Base-by-base conservation (phyloP, 129 eudicot species). In the Flaveria trinervia region DNA sequence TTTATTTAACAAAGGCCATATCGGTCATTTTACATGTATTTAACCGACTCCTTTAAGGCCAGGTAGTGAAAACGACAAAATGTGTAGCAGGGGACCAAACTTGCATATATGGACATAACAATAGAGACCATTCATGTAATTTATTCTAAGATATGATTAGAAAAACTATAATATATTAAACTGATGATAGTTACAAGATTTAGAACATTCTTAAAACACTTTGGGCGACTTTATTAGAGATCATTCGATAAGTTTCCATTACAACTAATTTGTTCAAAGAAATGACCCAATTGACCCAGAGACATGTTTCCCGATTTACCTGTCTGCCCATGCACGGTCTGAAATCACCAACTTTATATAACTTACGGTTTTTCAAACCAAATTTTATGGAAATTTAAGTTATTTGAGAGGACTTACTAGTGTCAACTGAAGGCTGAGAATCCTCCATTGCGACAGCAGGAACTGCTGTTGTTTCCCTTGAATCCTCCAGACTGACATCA, bases 361-460 rank as follows among this genome's bases (percentile, higher is more conserved):
- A 36, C 41, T 36, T 5, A 33, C 7, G 5, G 1, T 36, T 36
- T 36, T 36, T 36, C 41, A 36, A 0, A 36, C 41, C 39, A 12
- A 61, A 20, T 1, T 4, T 61, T 6, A 30, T 30, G 30, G 0
- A 30, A 33, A 4, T 64, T 28, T 10, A 7, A 57, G 70, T 70
- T 43, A 18, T 41, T 56, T 3, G 33, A 33, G 66, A 65, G n/a
- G 64, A 83, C 94, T 90, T 75, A 92, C 95, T 22, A 44, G 78
- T 51, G 60, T 85, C 83, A 74, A 22, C 65, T 15, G 77, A 79
- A 66, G 79, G 68, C 81, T 69, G 83, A 50, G 88, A 79, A 83
- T 72, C 86, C 49, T 73, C 86, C 18, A 76, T 18, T 74, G 65
- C 36, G 65, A n/a, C 76, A 52, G 65, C 66, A 18, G 76, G 76